Evolutionary conservation across 2,329 filamentous ascomycete species (phyloP).

Genomic region (Plectosphaerella plurivora): DNA sequence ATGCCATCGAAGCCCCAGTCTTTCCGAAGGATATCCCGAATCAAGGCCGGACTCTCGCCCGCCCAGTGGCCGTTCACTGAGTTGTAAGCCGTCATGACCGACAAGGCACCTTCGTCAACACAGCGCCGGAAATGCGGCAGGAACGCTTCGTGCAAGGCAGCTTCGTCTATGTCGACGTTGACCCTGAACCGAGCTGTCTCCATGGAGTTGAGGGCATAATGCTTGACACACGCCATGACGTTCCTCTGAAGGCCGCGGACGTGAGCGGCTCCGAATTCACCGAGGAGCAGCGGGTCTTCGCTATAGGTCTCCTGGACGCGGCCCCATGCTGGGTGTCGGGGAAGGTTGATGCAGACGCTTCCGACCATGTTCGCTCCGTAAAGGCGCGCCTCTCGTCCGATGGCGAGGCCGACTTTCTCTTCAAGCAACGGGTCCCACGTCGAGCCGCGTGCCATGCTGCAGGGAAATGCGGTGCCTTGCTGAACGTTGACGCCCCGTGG

Average conservation of each 20-base stretch:
- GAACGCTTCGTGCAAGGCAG: constrained; percentile 14
- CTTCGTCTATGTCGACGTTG: constrained; percentile 11
- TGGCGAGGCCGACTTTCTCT: constrained; percentile 12
- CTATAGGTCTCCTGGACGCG: constrained; percentile 17
- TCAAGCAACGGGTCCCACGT: constrained; percentile 15
- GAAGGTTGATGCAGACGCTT: constrained; percentile 16
- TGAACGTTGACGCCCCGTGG: constrained; percentile 12
- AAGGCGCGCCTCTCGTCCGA: constrained; percentile 13
- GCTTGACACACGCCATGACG: constrained; percentile 17
- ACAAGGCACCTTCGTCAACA: constrained; percentile 11
- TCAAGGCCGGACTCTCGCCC: constrained; percentile 13
- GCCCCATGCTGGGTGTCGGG: constrained; percentile 17
- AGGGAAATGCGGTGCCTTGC: constrained; percentile 12
- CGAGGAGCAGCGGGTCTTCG: constrained; percentile 15
- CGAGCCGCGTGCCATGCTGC: constrained; percentile 15
- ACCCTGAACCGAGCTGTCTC: constrained; percentile 16
- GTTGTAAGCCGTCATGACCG: constrained; percentile 16
- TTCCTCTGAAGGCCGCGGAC: constrained; percentile 13
- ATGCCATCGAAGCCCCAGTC: constrained; percentile 3
- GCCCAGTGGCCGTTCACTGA: constrained; percentile 14
- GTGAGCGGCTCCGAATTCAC: constrained; percentile 13
- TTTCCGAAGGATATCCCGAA: constrained; percentile 11
- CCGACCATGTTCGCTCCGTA: constrained; percentile 15
- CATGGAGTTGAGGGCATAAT: constrained; percentile 17
- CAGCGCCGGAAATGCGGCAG: constrained; percentile 14